These are phyloP conservation scores for Penicillium coffeae DNA, from an alignment of 495 filamentous ascomycete genomes.

Conservation along the genomic window DNA sequence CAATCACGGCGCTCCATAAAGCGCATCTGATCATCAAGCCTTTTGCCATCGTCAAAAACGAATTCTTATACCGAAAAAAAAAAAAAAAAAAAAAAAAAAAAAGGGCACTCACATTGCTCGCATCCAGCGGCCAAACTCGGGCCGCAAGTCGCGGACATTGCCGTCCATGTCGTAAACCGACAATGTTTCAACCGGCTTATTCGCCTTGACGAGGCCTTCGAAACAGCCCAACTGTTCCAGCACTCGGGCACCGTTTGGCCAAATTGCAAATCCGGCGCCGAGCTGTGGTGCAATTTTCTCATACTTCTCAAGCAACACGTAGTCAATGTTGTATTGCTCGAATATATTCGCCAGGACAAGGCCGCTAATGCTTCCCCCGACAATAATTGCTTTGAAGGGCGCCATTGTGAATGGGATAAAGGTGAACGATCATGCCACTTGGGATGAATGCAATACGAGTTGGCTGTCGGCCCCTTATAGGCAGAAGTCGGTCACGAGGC, in stretches of 20 bases:
- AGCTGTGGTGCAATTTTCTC: slow-evolving; percentile 26
- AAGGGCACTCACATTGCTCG: slow-evolving; percentile 1
- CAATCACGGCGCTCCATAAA: slow-evolving; percentile 32
- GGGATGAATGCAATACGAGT: background rate
- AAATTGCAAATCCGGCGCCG: slow-evolving; percentile 34
- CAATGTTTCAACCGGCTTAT: slow-evolving; percentile 5
- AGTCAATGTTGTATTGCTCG: slow-evolving; percentile 41
- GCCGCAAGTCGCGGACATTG: background rate
- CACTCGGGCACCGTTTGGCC: slow-evolving; percentile 31
- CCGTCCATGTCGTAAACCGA: background rate
- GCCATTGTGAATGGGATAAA: too few relatives aligned
- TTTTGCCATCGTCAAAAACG: slow-evolving; percentile 1
- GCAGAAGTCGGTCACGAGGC: too few relatives aligned
- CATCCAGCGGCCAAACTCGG: background rate
- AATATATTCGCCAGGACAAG: slow-evolving; percentile 44
- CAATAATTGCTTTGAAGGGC: slow-evolving; percentile 37
- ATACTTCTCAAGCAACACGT: slow-evolving; percentile 42
- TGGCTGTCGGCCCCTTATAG: background rate
- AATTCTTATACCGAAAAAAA: background rate
- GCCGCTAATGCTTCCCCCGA: slow-evolving; percentile 46
- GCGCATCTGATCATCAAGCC: slow-evolving; percentile 22
- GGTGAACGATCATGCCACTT: background rate
- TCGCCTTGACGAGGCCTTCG: slow-evolving; percentile 2
- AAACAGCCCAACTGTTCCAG: slow-evolving; percentile 46
- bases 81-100: too few relatives aligned